Percentiles rank a stretch among this genome's conserved stretches.
phyloP scores from a whole-genome alignment of 192 early-diverging fungal genomes.

The Coemansia sp. region DNA sequence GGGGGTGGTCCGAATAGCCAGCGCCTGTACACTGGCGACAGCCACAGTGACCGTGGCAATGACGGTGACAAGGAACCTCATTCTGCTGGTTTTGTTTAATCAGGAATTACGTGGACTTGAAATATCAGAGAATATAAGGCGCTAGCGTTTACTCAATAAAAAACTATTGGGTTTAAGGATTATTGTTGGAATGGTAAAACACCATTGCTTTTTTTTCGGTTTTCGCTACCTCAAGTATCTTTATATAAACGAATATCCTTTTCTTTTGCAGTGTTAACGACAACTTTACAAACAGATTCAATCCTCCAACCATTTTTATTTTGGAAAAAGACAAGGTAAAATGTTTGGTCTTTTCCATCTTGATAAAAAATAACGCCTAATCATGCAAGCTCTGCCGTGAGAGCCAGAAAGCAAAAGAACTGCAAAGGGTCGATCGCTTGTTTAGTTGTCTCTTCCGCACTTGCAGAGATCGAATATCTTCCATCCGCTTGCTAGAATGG shows the following conservation, averaged over 20 bases:
- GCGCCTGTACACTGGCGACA: slow-evolving; percentile 12
- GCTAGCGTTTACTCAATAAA: not conserved
- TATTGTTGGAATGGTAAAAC: not conserved
- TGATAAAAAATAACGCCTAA: too few relatives aligned
- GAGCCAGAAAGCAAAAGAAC: too few relatives aligned
- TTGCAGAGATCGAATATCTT: too few relatives aligned
- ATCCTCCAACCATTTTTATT: not conserved
- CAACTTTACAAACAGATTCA: not conserved
- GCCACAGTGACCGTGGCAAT: not conserved
- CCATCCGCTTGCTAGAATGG: too few relatives aligned
- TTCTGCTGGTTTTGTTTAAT: not conserved
- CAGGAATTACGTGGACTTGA: not conserved
- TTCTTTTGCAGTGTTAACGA: not conserved
- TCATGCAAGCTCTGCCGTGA: too few relatives aligned
- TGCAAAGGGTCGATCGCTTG: too few relatives aligned
- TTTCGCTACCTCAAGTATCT: not conserved
- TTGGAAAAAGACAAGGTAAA: not conserved
- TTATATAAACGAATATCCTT: not conserved
- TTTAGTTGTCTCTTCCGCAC: too few relatives aligned
- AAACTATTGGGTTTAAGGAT: not conserved
- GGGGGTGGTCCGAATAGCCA: not conserved
- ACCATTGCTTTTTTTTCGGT: not conserved
- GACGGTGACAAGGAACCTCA: slow-evolving; percentile 19
- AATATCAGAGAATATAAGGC: not conserved
- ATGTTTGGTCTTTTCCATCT: not conserved